Evolutionary conservation across 2,329 filamentous ascomycete species (phyloP).

Genomic region (Phoma sp.): DNA sequence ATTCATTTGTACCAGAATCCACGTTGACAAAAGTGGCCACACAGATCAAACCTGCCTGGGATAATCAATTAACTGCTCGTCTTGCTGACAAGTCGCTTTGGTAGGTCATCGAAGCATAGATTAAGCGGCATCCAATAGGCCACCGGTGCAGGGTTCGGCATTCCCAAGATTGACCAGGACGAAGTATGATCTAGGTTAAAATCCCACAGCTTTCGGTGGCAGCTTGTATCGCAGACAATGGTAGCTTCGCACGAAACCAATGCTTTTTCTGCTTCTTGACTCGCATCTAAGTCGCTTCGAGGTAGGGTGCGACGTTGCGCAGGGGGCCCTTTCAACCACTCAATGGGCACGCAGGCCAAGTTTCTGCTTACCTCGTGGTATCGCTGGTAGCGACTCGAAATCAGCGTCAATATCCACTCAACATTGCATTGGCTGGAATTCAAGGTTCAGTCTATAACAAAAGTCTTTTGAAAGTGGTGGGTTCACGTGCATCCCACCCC

Average conservation of each 20-base stretch:
- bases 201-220: not conserved
- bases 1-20: not conserved
- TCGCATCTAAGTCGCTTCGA: not conserved
- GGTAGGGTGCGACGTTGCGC: constrained; percentile 15
- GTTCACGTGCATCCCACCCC: constrained; percentile 8
- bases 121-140: constrained; percentile 14
- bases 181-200: constrained; percentile 2
- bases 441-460: not conserved
- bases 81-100: not conserved
- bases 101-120: constrained; percentile 3
- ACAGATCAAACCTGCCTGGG: not conserved
- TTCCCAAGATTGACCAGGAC: not conserved
- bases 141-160: constrained; percentile 11
- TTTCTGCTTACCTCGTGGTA: constrained; percentile 9
- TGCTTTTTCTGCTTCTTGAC: not conserved
- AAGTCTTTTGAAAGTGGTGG: constrained; percentile 2
- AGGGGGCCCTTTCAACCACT: constrained; percentile 9
- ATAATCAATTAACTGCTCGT: not conserved
- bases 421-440: constrained; percentile 6
- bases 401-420: constrained; percentile 7
- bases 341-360: not conserved
- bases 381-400: not conserved
- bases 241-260: not conserved
- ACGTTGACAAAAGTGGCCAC: not conserved
- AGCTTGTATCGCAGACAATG: not conserved